Conservation (phyloP, 176 grass and related monocot species). For the Otatea glauca region DNA sequence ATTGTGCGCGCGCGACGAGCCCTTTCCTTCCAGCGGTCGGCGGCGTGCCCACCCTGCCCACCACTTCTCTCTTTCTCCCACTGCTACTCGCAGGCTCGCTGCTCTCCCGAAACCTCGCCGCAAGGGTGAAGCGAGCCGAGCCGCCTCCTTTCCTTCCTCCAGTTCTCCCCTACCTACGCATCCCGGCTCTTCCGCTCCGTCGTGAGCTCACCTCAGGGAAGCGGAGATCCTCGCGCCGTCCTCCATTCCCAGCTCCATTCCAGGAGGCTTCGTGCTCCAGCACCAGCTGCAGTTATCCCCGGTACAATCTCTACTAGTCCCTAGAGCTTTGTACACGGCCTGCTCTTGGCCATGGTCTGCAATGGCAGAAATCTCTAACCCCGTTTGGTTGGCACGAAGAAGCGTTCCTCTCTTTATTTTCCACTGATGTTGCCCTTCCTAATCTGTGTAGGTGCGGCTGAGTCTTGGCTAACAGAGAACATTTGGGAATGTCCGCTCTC, state of each 20-base stretch:
- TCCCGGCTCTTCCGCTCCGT: neutral
- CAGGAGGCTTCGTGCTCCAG: neutral
- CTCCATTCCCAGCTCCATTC: constrained; percentile 24
- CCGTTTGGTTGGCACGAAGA: neutral
- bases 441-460: neutral
- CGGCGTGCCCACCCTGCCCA: neutral
- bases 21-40: neutral
- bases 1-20: neutral
- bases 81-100: constrained; percentile 9
- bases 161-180: neutral
- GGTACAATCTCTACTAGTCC: neutral
- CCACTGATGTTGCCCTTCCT: neutral
- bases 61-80: neutral
- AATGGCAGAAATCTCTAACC: neutral
- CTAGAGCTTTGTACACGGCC: neutral
- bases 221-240: constrained; percentile 21
- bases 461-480: no score
- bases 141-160: neutral
- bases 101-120: constrained; percentile 23
- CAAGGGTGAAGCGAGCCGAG: neutral
- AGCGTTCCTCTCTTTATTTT: neutral
- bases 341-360: neutral
- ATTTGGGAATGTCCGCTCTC: neutral
- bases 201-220: neutral
- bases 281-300: neutral